phyloP scores from a whole-genome alignment of 805 yeast genomes.

The Metschnikowia henanensis region DNA sequence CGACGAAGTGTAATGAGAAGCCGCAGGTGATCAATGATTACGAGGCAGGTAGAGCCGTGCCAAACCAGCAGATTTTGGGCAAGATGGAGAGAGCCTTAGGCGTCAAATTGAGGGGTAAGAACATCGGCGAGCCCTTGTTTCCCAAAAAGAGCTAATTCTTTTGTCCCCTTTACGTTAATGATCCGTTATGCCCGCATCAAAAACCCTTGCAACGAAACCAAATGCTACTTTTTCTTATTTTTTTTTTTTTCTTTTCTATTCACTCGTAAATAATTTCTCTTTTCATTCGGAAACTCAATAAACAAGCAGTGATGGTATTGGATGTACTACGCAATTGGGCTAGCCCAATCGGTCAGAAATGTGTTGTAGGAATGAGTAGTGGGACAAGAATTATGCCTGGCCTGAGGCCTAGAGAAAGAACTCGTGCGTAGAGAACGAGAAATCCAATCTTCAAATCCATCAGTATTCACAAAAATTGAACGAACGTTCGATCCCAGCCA shows the following conservation, averaged over 20 bases:
- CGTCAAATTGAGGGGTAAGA: slow-evolving; percentile 93
- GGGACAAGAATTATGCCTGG: too few species aligned
- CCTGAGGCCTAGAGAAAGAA: too few species aligned
- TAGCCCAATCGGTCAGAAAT: too few species aligned
- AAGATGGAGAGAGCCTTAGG: slow-evolving; percentile 95
- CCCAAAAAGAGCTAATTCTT: slow-evolving; percentile 47
- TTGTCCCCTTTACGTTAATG: slow-evolving; percentile 1
- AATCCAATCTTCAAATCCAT: too few species aligned
- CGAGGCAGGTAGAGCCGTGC: slow-evolving; percentile 95
- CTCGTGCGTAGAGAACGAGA: too few species aligned
- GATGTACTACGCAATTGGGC: too few species aligned
- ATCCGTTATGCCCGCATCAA: slow-evolving; percentile 9
- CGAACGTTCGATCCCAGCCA: too few species aligned
- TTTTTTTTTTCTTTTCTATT: too few species aligned
- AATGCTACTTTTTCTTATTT: too few species aligned
- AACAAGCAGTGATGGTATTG: not conserved
- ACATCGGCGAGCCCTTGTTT: slow-evolving; percentile 85
- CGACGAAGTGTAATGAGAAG: slow-evolving; percentile 93
- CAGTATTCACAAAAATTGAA: too few species aligned
- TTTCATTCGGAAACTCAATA: not conserved
- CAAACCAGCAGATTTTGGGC: slow-evolving; percentile 91
- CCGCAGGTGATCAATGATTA: slow-evolving; percentile 94
- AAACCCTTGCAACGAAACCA: too few species aligned
- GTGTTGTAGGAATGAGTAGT: too few species aligned
- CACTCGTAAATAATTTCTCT: not conserved